phyloP scores from a whole-genome alignment of 768 basidiomycete species.

The Leccinum pellstonianum region DNA sequence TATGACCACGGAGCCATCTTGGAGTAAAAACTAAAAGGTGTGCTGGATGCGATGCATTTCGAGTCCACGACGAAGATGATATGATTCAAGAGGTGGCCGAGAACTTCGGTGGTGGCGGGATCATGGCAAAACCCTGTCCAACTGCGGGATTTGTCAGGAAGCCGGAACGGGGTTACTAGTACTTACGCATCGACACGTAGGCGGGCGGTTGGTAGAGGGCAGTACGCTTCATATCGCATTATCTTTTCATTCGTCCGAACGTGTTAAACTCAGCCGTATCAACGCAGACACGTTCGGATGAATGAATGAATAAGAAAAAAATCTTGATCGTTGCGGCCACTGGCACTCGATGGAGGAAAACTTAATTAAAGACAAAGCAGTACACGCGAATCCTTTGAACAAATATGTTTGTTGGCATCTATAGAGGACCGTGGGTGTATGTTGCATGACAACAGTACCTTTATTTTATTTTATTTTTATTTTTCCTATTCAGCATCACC shows the following conservation, averaged over 20 bases:
- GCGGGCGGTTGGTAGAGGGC: not conserved
- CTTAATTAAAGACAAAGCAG: not conserved
- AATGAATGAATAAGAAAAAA: not conserved
- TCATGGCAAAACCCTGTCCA: conserved; percentile 11
- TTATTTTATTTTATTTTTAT: not conserved
- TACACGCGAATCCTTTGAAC: not conserved
- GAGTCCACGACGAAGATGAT: not conserved
- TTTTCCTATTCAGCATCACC: conserved; percentile 6
- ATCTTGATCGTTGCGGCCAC: not conserved
- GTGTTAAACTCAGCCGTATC: not conserved
- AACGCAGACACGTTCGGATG: not conserved
- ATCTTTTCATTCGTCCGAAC: not conserved
- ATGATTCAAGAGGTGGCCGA: not conserved
- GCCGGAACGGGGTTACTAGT: conserved; percentile 7
- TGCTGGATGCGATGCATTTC: not conserved
- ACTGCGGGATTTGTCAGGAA: not conserved
- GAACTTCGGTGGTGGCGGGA: not conserved
- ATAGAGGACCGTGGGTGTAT: not conserved
- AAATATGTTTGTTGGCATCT: conserved; percentile 11
- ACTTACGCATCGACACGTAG: not conserved
- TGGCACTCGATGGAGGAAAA: not conserved
- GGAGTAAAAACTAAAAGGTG: conserved; percentile 1
- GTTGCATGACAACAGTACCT: conserved; percentile 18
- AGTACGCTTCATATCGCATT: not conserved
- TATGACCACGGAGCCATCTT: not conserved